Base-by-base conservation (phyloP, 2,329 filamentous ascomycete species). In the Torrubiella hemipterigena region DNA sequence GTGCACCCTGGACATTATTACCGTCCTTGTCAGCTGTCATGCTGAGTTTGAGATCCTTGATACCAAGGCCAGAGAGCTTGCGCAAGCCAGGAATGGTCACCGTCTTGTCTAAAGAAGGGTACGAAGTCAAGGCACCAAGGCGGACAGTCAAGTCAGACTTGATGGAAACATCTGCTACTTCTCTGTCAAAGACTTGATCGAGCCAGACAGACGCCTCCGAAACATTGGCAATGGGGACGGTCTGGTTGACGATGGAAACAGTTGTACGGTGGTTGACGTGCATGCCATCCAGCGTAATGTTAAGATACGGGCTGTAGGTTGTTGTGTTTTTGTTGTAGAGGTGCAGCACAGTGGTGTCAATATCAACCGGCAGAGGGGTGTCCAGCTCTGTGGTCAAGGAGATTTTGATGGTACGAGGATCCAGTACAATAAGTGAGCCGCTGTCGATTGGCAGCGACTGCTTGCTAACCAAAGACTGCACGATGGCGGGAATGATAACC, bases 401-500 rank as follows among this genome's bases (percentile, higher is more conserved):
- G 30, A 65, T 44, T 13, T 48, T 50, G 15, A 62, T 9, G 48
- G 33, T 2, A 40, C 45, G 18, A 53, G 46, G 3, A 52, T 52
- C 22, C 5, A 59, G 10, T 2, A 49, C 51, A 17, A 48, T 38
- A 20, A 64, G 42, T 10, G 47, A 38, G 17, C 58, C 61, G 2
- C 49, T 43, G 2, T 44, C 35, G 9, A 68, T 44, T 1, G 58
- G 54, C 9, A 68, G 44, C 6, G 49, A 40, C 17, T 63, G 58
- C 14, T 52, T 40, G 17, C 59, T 51, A 33, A 68, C 53, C 14
- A 67, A 58, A 17, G 46, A 42, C 37, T 64, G 61, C 2, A 62
- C 55, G 19, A 66, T 56, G n/a, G 54, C 55, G 2, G 63, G 64
- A 17, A 67, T 51, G 7, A 61, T 58, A 13, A 64, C 51, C 14